Conservation (phyloP, 208 protist genomes). For the Leishmania martiniquensis region DNA sequence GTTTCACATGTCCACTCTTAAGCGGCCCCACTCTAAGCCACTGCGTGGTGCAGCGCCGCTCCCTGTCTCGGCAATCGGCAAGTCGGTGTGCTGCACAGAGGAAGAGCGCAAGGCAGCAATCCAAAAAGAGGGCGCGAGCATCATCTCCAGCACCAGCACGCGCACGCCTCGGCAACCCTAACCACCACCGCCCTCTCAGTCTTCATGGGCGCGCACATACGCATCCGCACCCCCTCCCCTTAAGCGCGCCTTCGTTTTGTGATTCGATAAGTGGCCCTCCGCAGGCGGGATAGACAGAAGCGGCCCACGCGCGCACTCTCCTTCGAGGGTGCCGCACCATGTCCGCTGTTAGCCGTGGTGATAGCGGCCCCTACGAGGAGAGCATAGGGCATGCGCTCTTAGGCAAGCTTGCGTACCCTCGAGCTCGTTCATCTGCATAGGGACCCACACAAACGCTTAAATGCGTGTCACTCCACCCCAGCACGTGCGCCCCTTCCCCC, state of each 20-base stretch:
- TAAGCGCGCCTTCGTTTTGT: neutral
- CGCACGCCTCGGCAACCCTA: neutral
- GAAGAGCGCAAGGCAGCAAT: neutral
- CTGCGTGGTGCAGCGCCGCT: conserved; percentile 2
- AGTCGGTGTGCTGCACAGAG: neutral
- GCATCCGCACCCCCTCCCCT: neutral
- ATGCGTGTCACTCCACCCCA: neutral
- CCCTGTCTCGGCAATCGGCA: neutral
- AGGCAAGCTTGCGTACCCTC: neutral
- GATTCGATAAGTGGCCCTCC: neutral
- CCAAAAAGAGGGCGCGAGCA: no score
- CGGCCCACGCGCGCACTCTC: neutral
- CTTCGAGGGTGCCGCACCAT: neutral
- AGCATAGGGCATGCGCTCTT: neutral
- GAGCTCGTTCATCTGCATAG: neutral
- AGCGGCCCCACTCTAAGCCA: neutral
- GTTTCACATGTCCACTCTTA: neutral
- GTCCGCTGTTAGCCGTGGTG: neutral
- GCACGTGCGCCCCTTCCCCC: neutral
- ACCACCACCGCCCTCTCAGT: neutral
- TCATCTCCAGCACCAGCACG: neutral
- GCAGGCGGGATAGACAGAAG: no score
- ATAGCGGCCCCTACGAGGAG: neutral
- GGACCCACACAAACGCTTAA: neutral
- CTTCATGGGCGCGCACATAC: neutral